Conservation (phyloP, 2,329 filamentous ascomycete genomes). For the Thelonectria olida region DNA sequence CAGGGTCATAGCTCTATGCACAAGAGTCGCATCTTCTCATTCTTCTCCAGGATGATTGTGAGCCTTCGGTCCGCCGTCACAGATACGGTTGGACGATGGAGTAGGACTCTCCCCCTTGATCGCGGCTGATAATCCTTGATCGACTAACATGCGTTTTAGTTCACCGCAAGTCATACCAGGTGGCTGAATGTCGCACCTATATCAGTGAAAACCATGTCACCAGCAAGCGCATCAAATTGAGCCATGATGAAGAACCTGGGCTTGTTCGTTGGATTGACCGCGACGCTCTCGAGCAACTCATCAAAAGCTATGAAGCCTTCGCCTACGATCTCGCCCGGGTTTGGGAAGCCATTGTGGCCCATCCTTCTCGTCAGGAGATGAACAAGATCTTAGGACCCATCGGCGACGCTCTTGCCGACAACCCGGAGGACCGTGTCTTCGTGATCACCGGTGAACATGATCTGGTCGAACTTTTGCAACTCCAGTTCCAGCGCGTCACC, state of each 20-base stretch:
- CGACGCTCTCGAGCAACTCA: conserved; percentile 31
- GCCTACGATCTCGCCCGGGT: conserved; percentile 31
- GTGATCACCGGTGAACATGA: conserved; percentile 29
- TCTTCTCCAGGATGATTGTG: conserved; percentile 43
- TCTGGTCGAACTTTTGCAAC: conserved; percentile 33
- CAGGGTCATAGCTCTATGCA: conserved; percentile 37
- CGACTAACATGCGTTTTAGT: conserved; percentile 29
- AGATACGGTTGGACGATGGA: conserved; percentile 34
- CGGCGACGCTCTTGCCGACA: conserved; percentile 31
- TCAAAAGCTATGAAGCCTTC: conserved; percentile 37
- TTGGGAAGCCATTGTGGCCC: conserved; percentile 29
- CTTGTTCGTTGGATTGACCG: conserved; percentile 40
- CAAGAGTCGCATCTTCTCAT: conserved; percentile 27
- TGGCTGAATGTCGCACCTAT: conserved; percentile 38
- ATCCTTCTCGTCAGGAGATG: conserved; percentile 32
- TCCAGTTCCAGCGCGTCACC: conserved; percentile 31
- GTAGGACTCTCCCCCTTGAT: conserved; percentile 23
- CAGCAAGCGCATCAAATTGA: conserved; percentile 42
- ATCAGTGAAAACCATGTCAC: conserved; percentile 31
- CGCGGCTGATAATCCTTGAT: background rate
- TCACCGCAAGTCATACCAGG: conserved; percentile 33
- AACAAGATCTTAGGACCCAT: conserved; percentile 39
- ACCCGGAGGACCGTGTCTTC: conserved; percentile 27
- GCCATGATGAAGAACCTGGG: conserved; percentile 19
- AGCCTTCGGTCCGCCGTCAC: conserved; percentile 38